Base-by-base conservation (phyloP, 177 flowering plant genomes). In the Vitis hybrid region DNA sequence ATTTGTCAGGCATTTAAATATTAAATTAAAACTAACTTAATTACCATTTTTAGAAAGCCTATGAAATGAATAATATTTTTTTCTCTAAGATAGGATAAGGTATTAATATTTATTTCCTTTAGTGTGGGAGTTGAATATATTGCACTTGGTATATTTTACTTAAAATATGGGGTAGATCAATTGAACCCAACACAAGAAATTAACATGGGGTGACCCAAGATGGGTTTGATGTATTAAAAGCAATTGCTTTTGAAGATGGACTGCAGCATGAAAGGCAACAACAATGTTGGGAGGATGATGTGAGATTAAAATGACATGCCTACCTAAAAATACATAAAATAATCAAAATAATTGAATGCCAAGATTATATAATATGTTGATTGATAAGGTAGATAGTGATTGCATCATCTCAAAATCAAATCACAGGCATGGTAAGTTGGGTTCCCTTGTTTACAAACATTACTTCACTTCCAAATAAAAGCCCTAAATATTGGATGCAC, bases 241-340 rank as follows among this genome's bases (percentile, higher is more conserved):
- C 30, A 24, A 12, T 27, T 41, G 59, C 52, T 54, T 53, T 55
- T 30, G 18, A 68, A 41, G 59, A 58, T 68, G 64, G 56, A 35
- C 20, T 58, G 56, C 63, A 68, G 64, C 71, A 64, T 15, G 21
- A 57, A 71, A 56, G 62, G 62, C 67, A 63, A 41, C 66, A 70
- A 1, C 1, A 2, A 55, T 41, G 46, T 10, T 60, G 41, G 27
- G 27, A 18, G 9, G 0, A 62, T 70, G 73, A 63, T 46, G 68
- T 71, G 20, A 64, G 54, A 35, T 41, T 63, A 71, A 56, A 71
- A 71, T 64, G 73, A 71, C 73, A 71, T 71, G 57, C 67, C 65
- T 66, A 53, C 66, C 11, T 30, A 20, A 54, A 41, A 60, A 63
- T 20, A 0, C 21, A 58, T 20, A 68, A 46, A 55, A 21, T 21